Evolutionary conservation across 2,329 filamentous ascomycete species (phyloP).

Genomic region (Calonectria pauciramosa): DNA sequence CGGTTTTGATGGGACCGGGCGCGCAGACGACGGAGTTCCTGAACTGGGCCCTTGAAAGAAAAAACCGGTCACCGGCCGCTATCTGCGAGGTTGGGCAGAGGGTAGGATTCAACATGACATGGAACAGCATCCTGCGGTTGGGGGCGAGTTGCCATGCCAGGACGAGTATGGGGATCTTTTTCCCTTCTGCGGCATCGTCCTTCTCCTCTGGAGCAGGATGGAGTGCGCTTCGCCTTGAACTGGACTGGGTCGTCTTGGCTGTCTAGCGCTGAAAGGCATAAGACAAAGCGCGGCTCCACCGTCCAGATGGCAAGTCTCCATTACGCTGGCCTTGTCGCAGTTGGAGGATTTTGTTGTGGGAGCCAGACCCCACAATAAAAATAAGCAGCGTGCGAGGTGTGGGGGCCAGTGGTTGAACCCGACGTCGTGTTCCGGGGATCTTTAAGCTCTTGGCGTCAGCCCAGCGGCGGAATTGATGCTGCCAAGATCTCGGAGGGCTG

Average conservation of each 20-base stretch:
- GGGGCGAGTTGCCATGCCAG: not conserved
- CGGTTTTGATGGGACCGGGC: not conserved
- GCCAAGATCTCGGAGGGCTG: constrained; percentile 10
- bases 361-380: not conserved
- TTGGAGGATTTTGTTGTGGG: not conserved
- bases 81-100: not conserved
- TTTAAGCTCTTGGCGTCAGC: constrained; percentile 16
- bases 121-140: not conserved
- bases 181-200: not conserved
- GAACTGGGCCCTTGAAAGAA: not conserved
- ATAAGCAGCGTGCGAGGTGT: constrained; percentile 1
- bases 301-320: constrained; percentile 1
- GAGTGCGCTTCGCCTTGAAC: not conserved
- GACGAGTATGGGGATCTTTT: not conserved
- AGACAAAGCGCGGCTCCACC: constrained; percentile 2
- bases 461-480: constrained; percentile 3
- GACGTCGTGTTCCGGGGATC: constrained; percentile 7
- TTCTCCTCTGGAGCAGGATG: not conserved
- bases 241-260: not conserved
- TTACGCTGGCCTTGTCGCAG: not conserved
- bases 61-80: not conserved
- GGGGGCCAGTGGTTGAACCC: not conserved
- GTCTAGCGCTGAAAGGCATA: constrained; percentile 1
- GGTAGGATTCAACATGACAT: not conserved
- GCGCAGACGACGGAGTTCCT: not conserved